Evolutionary conservation across 1,284 basidiomycete species (phyloP).

Genomic region (Rhodotorula sp.): DNA sequence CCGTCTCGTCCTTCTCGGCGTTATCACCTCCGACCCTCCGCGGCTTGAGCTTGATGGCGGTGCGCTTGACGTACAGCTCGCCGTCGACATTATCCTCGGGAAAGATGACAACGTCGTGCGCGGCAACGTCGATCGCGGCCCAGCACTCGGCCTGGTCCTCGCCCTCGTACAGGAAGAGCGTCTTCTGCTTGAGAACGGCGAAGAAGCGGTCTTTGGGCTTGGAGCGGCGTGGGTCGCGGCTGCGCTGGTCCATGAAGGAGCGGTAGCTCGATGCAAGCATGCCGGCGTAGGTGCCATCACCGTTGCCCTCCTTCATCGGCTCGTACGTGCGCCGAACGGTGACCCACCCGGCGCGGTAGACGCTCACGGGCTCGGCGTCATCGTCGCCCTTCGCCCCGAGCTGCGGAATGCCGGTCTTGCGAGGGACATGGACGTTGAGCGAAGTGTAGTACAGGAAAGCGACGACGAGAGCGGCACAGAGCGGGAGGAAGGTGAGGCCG

Average conservation of each 20-base stretch:
- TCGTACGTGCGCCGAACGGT: slow-evolving; percentile 79
- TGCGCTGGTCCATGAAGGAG: slow-evolving; percentile 50
- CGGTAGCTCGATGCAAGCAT: slow-evolving; percentile 48
- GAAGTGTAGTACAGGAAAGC: slow-evolving; percentile 57
- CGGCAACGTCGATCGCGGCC: slow-evolving; percentile 72
- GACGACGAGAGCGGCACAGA: slow-evolving; percentile 62
- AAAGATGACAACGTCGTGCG: slow-evolving; percentile 72
- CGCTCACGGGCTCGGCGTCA: slow-evolving; percentile 50
- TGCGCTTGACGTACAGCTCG: slow-evolving; percentile 83
- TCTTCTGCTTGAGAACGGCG: slow-evolving; percentile 80
- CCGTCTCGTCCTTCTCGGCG: slow-evolving; percentile 49
- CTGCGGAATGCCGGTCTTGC: slow-evolving; percentile 19
- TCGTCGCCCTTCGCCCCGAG: not conserved
- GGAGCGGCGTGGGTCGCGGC: slow-evolving; percentile 66
- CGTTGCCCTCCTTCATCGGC: slow-evolving; percentile 51
- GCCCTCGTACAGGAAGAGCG: slow-evolving; percentile 88
- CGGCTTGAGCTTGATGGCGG: slow-evolving; percentile 76
- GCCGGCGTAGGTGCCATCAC: slow-evolving; percentile 46
- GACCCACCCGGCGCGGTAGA: slow-evolving; percentile 76
- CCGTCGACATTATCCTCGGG: slow-evolving; percentile 73
- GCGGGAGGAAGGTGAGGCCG: slow-evolving; percentile 79
- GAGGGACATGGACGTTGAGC: slow-evolving; percentile 29
- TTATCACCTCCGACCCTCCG: slow-evolving; percentile 69
- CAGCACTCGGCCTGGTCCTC: slow-evolving; percentile 82
- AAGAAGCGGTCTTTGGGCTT: slow-evolving; percentile 86